These are phyloP conservation scores for Chaetomium cochliodes DNA, from an alignment of 495 filamentous ascomycete genomes.

Conservation along the genomic window DNA sequence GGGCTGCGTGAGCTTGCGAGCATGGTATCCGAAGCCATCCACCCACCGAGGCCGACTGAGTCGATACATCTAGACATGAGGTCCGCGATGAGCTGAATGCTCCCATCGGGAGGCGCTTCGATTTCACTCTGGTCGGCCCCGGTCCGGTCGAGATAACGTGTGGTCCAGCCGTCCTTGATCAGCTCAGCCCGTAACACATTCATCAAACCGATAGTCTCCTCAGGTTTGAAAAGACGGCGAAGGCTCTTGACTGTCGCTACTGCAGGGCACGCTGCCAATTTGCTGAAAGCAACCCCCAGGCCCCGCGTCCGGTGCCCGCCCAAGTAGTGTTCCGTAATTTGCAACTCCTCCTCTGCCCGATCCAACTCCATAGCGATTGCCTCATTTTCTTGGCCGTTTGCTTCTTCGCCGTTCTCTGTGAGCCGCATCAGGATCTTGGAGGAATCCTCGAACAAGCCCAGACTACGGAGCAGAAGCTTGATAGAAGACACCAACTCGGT, in stretches of 20 bases:
- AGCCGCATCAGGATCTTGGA: constrained; percentile 32
- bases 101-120: constrained; percentile 55
- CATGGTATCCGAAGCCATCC: constrained; percentile 62
- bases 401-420: constrained; percentile 29
- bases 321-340: constrained; percentile 52
- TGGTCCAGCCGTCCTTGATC: constrained; percentile 64
- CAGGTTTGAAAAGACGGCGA: constrained; percentile 60
- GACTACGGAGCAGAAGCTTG: constrained; percentile 50
- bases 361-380: constrained; percentile 50
- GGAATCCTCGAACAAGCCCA: constrained; percentile 47
- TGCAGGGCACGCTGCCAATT: constrained; percentile 63
- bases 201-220: constrained; percentile 70
- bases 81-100: constrained; percentile 59
- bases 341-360: constrained; percentile 49
- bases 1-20: constrained; percentile 42
- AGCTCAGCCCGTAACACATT: constrained; percentile 68
- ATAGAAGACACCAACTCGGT: constrained; percentile 50
- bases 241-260: constrained; percentile 59
- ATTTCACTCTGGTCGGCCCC: constrained; percentile 50
- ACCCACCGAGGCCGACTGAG: constrained; percentile 78
- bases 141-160: constrained; percentile 57
- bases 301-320: constrained; percentile 44
- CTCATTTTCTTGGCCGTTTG: constrained; percentile 37
- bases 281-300: constrained; percentile 55
- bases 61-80: constrained; percentile 77